These are phyloP conservation scores for Coemansia aciculifera DNA, from an alignment of 192 early-diverging fungal genomes.

Conservation along the genomic window DNA sequence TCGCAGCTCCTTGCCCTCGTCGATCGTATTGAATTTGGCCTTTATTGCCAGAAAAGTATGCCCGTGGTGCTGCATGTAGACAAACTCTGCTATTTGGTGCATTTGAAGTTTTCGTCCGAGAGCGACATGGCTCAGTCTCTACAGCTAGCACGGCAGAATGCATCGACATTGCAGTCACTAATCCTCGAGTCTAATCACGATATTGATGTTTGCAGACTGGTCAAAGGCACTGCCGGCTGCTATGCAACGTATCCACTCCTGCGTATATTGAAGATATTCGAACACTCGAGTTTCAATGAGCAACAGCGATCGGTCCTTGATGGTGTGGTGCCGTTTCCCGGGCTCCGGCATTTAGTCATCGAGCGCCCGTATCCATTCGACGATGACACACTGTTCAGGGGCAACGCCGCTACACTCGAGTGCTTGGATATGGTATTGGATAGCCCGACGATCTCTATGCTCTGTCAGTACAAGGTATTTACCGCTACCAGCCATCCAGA, in stretches of 20 bases:
- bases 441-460: background rate
- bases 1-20: background rate
- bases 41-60: background rate
- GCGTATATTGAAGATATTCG: background rate
- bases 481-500: background rate
- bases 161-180: background rate
- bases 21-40: background rate
- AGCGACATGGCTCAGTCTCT: background rate
- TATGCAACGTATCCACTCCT: background rate
- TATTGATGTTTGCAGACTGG: background rate
- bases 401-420: background rate
- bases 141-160: background rate
- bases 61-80: background rate
- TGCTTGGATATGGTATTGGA: background rate
- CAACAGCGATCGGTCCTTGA: background rate
- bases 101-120: background rate
- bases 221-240: background rate
- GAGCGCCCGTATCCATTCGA: background rate
- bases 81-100: background rate
- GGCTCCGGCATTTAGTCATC: background rate
- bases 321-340: background rate
- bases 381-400: background rate
- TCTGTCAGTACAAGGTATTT: background rate
- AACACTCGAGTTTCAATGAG: background rate
- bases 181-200: background rate